Conservation (phyloP, 805 yeast genomes). For the Limtongia smithiae region DNA sequence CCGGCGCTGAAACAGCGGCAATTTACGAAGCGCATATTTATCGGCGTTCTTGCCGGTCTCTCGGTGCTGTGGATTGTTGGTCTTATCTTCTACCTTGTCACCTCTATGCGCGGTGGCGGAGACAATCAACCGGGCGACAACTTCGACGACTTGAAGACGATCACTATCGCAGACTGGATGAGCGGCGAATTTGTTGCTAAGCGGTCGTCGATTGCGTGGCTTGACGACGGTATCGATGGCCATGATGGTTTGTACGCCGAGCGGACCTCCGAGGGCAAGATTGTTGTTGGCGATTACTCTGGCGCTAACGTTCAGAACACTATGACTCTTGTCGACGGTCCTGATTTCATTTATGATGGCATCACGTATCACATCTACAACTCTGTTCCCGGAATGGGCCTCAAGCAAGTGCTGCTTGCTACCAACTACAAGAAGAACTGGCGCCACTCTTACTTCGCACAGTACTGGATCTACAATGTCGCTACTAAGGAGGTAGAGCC, state of each 20-base stretch:
- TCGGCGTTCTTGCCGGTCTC: slow-evolving; percentile 17
- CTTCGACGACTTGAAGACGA: slow-evolving; percentile 5
- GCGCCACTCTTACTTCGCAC: slow-evolving; percentile 65
- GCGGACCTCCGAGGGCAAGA: slow-evolving; percentile 12
- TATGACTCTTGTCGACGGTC: slow-evolving; percentile 12
- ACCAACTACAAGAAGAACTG: slow-evolving; percentile 53
- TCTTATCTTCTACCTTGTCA: slow-evolving; percentile 17
- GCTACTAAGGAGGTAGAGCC: slow-evolving; percentile 38
- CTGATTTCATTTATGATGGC: slow-evolving; percentile 12
- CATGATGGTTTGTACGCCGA: slow-evolving; percentile 28
- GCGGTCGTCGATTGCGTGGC: slow-evolving; percentile 19
- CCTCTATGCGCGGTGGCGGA: slow-evolving; percentile 4
- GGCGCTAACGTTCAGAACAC: slow-evolving; percentile 16
- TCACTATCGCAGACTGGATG: slow-evolving; percentile 15
- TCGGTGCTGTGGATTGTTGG: slow-evolving; percentile 19
- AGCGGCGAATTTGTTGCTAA: slow-evolving; percentile 19
- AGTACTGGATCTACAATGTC: slow-evolving; percentile 61
- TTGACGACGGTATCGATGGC: slow-evolving; percentile 26
- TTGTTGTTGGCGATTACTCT: slow-evolving; percentile 26
- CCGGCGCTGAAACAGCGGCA: background rate
- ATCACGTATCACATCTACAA: slow-evolving; percentile 7
- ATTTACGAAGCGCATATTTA: slow-evolving; percentile 18
- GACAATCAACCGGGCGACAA: slow-evolving; percentile 1
- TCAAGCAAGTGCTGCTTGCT: slow-evolving; percentile 48
- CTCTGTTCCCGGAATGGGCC: slow-evolving; percentile 25